These are phyloP conservation scores for Chimonanthus praecox DNA, from an alignment of 164 flowering plant species.

Conservation along the genomic window DNA sequence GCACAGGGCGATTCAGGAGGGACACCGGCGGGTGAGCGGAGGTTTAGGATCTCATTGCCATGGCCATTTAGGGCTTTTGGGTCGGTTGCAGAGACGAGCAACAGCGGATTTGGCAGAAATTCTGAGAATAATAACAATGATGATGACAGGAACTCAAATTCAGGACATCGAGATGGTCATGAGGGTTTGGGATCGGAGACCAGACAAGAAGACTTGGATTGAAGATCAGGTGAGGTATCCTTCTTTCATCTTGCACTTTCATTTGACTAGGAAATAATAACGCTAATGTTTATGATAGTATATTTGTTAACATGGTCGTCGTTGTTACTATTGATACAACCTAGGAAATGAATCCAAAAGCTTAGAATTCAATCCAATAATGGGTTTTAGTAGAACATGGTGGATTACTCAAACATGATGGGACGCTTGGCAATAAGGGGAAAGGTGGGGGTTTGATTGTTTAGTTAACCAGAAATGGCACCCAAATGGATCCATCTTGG, in stretches of 20 bases:
- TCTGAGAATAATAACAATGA: slow-evolving; percentile 12
- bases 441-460: too few species aligned
- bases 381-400: too few species aligned
- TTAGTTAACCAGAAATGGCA: too few species aligned
- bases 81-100: slow-evolving; percentile 42
- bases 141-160: slow-evolving; percentile 22
- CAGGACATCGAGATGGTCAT: slow-evolving; percentile 22
- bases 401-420: too few species aligned
- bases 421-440: too few species aligned
- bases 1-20: slow-evolving; percentile 15
- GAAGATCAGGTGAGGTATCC: slow-evolving; percentile 18
- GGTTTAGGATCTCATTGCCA: slow-evolving; percentile 56
- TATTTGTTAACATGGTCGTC: too few species aligned
- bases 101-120: slow-evolving; percentile 21
- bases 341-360: too few species aligned
- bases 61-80: slow-evolving; percentile 48
- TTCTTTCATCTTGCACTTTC: background rate
- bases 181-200: slow-evolving; percentile 29
- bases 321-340: too few species aligned
- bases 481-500: too few species aligned
- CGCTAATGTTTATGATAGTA: too few species aligned
- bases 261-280: too few species aligned
- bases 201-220: slow-evolving; percentile 52
- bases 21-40: slow-evolving; percentile 31
- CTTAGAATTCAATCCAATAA: too few species aligned